A percentile compares a stretch with the other conserved stretches of the same genome.
Conservation (phyloP, 139 green algal genomes). For the Chlorella sp. region DNA sequence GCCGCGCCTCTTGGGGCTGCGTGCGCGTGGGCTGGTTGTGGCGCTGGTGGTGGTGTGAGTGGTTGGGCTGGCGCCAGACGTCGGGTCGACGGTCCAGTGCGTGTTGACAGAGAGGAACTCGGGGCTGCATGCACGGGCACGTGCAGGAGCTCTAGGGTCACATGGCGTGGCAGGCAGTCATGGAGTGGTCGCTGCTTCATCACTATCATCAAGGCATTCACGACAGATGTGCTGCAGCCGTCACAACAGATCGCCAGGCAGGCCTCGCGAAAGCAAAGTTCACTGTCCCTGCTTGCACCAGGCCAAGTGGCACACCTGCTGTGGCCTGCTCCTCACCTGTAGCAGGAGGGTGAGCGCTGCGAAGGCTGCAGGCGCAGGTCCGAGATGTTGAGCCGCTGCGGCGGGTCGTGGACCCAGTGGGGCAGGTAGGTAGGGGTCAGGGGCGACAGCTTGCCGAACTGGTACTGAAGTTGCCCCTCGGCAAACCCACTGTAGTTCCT, state of each 20-base stretch:
- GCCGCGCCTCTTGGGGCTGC: too few species aligned
- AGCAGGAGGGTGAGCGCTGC: slow-evolving; percentile 4
- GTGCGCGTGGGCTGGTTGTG: neutral
- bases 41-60: neutral
- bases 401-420: slow-evolving; percentile 9
- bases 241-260: too few species aligned
- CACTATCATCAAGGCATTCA: neutral
- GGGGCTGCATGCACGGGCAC: neutral
- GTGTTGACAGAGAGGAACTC: slow-evolving; percentile 1
- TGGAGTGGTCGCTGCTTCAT: neutral
- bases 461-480: slow-evolving; percentile 12
- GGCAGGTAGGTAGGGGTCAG: slow-evolving; percentile 4
- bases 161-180: neutral
- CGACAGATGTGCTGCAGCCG: neutral
- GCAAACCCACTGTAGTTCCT: slow-evolving; percentile 2
- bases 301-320: too few species aligned
- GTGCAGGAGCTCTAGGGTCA: neutral
- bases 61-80: neutral
- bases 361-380: slow-evolving; percentile 4
- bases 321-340: slow-evolving; percentile 12
- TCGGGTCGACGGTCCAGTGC: neutral
- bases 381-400: neutral
- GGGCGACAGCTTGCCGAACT: slow-evolving; percentile 9
- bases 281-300: too few species aligned
- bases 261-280: too few species aligned